Evolutionary conservation across 192 early-diverging fungal genomes (phyloP), one percentile per base, ranked within the genome.

Genomic region (Podila horticola): DNA sequence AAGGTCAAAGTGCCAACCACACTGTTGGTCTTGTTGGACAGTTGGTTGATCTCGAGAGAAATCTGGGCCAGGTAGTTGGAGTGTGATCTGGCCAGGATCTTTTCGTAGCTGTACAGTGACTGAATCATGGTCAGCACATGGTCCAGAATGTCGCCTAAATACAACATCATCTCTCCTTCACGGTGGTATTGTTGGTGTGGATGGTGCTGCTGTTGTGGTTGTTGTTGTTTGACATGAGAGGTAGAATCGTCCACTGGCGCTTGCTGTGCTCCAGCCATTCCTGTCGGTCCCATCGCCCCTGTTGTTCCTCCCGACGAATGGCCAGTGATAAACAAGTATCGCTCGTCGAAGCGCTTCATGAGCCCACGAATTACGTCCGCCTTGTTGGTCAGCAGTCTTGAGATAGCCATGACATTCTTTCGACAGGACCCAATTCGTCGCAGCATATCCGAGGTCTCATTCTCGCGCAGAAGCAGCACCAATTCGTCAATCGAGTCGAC

Each of bases 401-500:
- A 85, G 30, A 94, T 79, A 48, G 86, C 83, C 88, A 93, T 93
- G 22, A 94, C 90, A 29, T 87, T 88, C 73, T 93, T 93, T 10
- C 92, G 86, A 64, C 88, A 92, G 36, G 88, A 90, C 33, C 93
- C 92, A 70, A 94, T 95, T 0, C 92, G 84, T 57, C 92, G 77
- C 48, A 95, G 74, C 93, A 94, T 94, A 66, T 94, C 93, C 2
- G 87, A 89, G 49, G 93, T 91, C 75, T 98, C 97, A 4, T 93
- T 92, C 77, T 97, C 95, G 63, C 95, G 92, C n/a, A 97, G 85
- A 29, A 98, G 92, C 28, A 99, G 85, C 0, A 98, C 96, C 0
- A 98, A 82, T 68, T 99, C 98, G 76, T 99, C 97, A 66, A 99
- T 97, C 0, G 91, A 88, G 67, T 97, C 96, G 4, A 99, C 98